Base-by-base conservation (phyloP, 2,329 filamentous ascomycete species). In the Harringtonia lauricola region DNA sequence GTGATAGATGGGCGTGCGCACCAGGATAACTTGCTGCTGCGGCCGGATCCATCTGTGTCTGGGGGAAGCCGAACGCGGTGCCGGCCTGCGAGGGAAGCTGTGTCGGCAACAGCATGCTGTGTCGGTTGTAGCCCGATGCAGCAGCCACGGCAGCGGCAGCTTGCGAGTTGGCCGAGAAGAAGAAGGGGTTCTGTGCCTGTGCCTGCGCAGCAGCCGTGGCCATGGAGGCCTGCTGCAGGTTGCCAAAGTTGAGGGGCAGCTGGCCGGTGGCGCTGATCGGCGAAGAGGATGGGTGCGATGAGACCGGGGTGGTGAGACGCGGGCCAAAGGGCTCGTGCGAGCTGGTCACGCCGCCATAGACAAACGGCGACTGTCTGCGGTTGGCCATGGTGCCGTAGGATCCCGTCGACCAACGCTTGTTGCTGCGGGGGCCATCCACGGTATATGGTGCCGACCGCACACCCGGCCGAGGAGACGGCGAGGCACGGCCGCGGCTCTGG, bases 361-460 rank as follows among this genome's bases (percentile, higher is more conserved):
- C 68, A 50, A 79, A 77, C 2, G 81, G 72, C 28, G 77, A 70
- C 22, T 72, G 70, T 28, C 79, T 68, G 44, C 74, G 66, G 54
- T 64, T 74, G 21, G 68, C 67, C 18, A 67, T 60, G 2, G 77
- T 72, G 18, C 72, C 79, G 47, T 81, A 86, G 4, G 81, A 85
- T 14, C 82, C 83, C 4, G 83, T 87, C 18, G 83, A 87, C 83
- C 83, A 88, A 51, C 83, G 71, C 67, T 87, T 86, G 57, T 71
- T 78, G 49, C 80, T 78, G 49, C 81, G 74, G 37, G 68, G 70
- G 42, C 70, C 73, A 37, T 86, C 82, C 41, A 86, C 70, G 41
- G 67, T 80, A 62, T 87, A 87, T 1, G 83, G 83, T 17, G 78
- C 80, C 34, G 81, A 76, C 48, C 83, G 75, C 56, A 81, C 70